phyloP scores from a whole-genome alignment of 2,329 filamentous ascomycete species.

The Claviceps pazoutovae region DNA sequence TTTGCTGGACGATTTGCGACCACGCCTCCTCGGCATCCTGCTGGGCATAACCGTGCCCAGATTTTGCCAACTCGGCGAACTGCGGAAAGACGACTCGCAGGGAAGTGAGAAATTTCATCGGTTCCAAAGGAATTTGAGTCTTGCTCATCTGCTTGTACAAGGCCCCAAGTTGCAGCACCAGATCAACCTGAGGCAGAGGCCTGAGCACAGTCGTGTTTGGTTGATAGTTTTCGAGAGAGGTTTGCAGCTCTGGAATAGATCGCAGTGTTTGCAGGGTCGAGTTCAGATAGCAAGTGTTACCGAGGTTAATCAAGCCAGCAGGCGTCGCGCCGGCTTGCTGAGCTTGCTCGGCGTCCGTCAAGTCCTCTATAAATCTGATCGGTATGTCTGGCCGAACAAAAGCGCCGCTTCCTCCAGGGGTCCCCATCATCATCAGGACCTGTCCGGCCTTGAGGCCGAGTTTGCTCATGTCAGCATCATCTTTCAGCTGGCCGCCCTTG shows the following conservation, averaged over 20 bases:
- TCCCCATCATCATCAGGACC: slow-evolving; percentile 93
- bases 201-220: slow-evolving; percentile 22
- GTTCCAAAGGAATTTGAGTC: slow-evolving; percentile 77
- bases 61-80: slow-evolving; percentile 79
- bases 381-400: slow-evolving; percentile 64
- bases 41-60: slow-evolving; percentile 78
- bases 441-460: slow-evolving; percentile 78
- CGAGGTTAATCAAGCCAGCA: slow-evolving; percentile 77
- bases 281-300: slow-evolving; percentile 98
- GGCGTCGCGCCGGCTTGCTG: slow-evolving; percentile 72
- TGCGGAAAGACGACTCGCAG: slow-evolving; percentile 74
- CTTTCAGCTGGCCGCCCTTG: slow-evolving; percentile 88
- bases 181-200: slow-evolving; percentile 42
- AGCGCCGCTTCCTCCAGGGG: slow-evolving; percentile 50
- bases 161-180: slow-evolving; percentile 64
- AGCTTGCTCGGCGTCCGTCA: slow-evolving; percentile 88
- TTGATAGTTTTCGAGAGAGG: slow-evolving; percentile 52
- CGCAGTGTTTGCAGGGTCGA: slow-evolving; percentile 87
- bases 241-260: slow-evolving; percentile 79
- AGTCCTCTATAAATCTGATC: slow-evolving; percentile 87
- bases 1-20: slow-evolving; percentile 81
- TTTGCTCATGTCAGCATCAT: slow-evolving; percentile 77
- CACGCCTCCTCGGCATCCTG: slow-evolving; percentile 98
- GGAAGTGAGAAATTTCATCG: slow-evolving; percentile 67
- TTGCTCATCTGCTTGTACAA: slow-evolving; percentile 82